Conservation (phyloP, 768 basidiomycete species). For the Lactifluus echinatus region DNA sequence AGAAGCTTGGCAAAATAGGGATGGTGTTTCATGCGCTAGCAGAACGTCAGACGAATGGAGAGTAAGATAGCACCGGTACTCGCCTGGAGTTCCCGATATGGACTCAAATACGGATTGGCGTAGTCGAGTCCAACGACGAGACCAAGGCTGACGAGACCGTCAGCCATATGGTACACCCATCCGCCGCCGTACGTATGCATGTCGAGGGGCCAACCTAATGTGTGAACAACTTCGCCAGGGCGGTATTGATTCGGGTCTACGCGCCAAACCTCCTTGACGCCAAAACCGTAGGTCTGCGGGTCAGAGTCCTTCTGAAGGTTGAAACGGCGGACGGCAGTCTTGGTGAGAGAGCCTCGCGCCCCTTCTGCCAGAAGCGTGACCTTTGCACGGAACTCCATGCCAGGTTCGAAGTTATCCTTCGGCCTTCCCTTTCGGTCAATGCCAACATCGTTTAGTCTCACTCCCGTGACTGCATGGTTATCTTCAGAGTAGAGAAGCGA, state of each 20-base stretch:
- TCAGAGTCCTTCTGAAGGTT: slow-evolving; percentile 58
- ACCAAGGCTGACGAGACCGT: slow-evolving; percentile 81
- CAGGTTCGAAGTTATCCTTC: slow-evolving; percentile 89
- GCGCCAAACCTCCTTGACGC: slow-evolving; percentile 96
- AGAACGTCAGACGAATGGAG: slow-evolving; percentile 12
- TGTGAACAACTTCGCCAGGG: slow-evolving; percentile 85
- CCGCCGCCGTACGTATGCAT: slow-evolving; percentile 81
- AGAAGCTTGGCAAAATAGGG: slow-evolving; percentile 83
- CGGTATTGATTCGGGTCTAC: slow-evolving; percentile 55
- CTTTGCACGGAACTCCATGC: slow-evolving; percentile 91
- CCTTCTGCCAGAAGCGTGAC: slow-evolving; percentile 92
- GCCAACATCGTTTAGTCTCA: slow-evolving; percentile 91
- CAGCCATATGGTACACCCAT: slow-evolving; percentile 94
- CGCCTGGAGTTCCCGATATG: slow-evolving; percentile 90
- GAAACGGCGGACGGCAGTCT: slow-evolving; percentile 68
- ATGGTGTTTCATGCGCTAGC: slow-evolving; percentile 90
- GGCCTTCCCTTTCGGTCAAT: slow-evolving; percentile 64
- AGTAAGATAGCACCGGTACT: slow-evolving; percentile 20
- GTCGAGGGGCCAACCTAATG: slow-evolving; percentile 89
- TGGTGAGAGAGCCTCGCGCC: slow-evolving; percentile 85
- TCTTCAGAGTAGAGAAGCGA: slow-evolving; percentile 63
- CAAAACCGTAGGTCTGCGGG: slow-evolving; percentile 93
- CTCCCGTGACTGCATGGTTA: slow-evolving; percentile 58
- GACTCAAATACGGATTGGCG: slow-evolving; percentile 84
- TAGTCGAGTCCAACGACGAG: slow-evolving; percentile 93